These are phyloP conservation scores for Phytophthora cryptogea DNA, from an alignment of 352 stramenopile species.

Conservation along the genomic window DNA sequence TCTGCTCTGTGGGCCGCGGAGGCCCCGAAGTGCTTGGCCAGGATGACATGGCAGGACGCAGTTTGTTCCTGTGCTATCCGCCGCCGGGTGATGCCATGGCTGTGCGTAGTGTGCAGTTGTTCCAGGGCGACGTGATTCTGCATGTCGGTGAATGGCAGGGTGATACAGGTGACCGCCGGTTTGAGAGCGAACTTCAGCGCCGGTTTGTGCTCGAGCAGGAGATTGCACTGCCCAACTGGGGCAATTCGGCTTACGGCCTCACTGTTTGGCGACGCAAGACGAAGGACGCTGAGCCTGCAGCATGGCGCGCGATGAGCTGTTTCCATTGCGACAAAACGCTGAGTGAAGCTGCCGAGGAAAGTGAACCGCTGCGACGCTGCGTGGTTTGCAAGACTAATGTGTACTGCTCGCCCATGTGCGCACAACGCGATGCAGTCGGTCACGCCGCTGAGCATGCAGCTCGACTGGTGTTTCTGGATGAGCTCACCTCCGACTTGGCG, in stretches of 20 bases:
- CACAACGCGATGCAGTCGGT: conserved; percentile 31
- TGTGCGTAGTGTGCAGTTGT: conserved; percentile 53
- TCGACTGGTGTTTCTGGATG: conserved; percentile 71
- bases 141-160: conserved; percentile 84
- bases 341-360: conserved; percentile 40
- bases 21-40: conserved; percentile 60
- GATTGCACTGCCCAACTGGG: conserved; percentile 74
- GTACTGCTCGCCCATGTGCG: conserved; percentile 74
- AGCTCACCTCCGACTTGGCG: conserved; percentile 42
- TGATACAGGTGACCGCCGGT: conserved; percentile 69
- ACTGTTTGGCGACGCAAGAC: conserved; percentile 71
- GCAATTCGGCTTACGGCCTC: conserved; percentile 75
- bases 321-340: conserved; percentile 55
- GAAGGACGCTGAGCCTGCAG: conserved; percentile 9
- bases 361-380: conserved; percentile 59
- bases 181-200: conserved; percentile 63
- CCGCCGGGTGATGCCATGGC: conserved; percentile 71
- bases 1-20: conserved; percentile 59
- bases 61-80: conserved; percentile 75
- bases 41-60: conserved; percentile 41
- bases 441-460: conserved; percentile 73
- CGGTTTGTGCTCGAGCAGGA: conserved; percentile 59
- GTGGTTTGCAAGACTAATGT: conserved; percentile 79
- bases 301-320: conserved; percentile 49
- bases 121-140: conserved; percentile 67